Conservation (phyloP, 306 rosid genomes). For the Cicer judaicum region DNA sequence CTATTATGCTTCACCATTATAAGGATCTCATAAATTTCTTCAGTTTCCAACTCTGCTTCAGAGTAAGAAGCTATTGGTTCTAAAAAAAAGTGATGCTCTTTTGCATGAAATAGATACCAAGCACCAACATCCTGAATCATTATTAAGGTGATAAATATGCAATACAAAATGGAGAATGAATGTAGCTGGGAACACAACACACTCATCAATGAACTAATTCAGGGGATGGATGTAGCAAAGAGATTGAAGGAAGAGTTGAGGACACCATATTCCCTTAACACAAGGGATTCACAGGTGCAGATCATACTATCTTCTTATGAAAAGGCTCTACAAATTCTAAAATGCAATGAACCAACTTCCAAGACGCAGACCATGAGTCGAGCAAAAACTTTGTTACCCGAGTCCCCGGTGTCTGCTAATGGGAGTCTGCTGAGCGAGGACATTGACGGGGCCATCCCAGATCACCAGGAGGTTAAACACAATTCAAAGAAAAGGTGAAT, state of each 20-base stretch:
- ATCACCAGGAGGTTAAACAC: conserved; percentile 54
- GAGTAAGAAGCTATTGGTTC: conserved; percentile 38
- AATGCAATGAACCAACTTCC: conserved; percentile 54
- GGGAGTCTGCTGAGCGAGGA: conserved; percentile 66
- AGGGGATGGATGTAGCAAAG: conserved; percentile 86
- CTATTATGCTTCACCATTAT: conserved; percentile 40
- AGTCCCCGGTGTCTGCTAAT: conserved; percentile 59
- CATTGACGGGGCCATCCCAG: conserved; percentile 46
- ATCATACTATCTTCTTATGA: conserved; percentile 73
- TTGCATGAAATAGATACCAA: conserved; percentile 36
- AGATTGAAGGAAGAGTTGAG: conserved; percentile 63
- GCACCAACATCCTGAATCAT: conserved; percentile 3
- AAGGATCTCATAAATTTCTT: conserved; percentile 31
- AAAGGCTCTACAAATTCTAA: conserved; percentile 70
- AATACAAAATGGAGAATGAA: conserved; percentile 60
- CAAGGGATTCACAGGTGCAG: conserved; percentile 59
- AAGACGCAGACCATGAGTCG: conserved; percentile 41
- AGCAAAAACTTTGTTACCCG: conserved; percentile 46
- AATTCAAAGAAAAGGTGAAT: conserved; percentile 80
- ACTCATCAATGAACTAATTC: conserved; percentile 65
- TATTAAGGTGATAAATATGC: conserved; percentile 10
- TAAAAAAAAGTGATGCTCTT: conserved; percentile 25
- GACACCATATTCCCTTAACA: conserved; percentile 52
- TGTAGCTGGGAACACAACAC: conserved; percentile 69
- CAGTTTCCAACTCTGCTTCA: conserved; percentile 37